Evolutionary conservation across 345 rosid species (phyloP).

Genomic region (Eucalyptus leucophloia): DNA sequence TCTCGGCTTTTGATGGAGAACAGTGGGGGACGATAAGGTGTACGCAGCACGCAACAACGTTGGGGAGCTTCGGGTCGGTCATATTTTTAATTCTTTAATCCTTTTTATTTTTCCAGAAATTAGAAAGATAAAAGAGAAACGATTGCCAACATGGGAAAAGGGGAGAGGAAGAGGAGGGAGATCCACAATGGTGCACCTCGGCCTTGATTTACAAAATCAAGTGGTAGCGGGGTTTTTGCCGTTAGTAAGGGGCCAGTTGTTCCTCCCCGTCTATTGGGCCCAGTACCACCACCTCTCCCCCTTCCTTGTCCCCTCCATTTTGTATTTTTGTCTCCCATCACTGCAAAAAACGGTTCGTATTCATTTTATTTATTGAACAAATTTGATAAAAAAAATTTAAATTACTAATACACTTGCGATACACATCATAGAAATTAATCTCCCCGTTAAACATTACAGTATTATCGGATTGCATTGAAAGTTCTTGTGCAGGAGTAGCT

Average conservation of each 20-base stretch:
- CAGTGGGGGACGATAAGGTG: neutral
- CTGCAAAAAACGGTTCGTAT: neutral
- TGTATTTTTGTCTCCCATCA: neutral
- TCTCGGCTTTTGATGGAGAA: neutral
- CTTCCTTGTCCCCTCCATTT: rapidly evolving
- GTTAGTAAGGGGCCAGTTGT: too few species aligned
- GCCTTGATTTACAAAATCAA: neutral
- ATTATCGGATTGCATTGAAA: rapidly evolving
- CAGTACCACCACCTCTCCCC: neutral
- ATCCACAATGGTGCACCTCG: rapidly evolving
- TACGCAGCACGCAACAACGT: neutral
- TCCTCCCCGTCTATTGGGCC: neutral
- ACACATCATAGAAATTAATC: rapidly evolving
- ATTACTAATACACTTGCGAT: neutral
- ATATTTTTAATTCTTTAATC: too few species aligned
- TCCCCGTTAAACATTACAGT: rapidly evolving
- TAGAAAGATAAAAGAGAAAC: too few species aligned
- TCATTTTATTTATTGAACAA: too few species aligned
- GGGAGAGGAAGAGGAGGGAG: rapidly evolving
- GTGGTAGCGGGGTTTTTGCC: rapidly evolving
- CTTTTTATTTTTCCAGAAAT: too few species aligned
- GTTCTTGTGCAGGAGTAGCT: neutral
- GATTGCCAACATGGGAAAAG: too few species aligned
- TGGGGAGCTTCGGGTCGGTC: neutral
- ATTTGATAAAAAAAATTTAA: neutral